A percentile compares a stretch with the other conserved stretches of the same genome.
Conservation (phyloP, 176 grass and related monocot genomes). For the Ensete ventricosum region DNA sequence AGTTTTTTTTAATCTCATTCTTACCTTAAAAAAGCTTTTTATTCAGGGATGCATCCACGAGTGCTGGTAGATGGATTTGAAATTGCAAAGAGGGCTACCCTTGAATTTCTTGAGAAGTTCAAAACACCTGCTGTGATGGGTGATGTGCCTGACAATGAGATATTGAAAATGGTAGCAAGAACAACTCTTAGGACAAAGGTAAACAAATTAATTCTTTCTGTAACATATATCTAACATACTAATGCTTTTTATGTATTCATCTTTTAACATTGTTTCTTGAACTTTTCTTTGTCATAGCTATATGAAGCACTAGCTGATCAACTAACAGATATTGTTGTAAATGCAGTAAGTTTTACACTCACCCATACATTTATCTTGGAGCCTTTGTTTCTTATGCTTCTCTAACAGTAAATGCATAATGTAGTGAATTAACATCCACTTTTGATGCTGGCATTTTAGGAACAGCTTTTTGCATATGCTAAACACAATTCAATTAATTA, state of each 20-base stretch:
- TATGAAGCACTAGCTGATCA: conserved; percentile 40
- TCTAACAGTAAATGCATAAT: no score
- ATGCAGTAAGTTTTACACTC: no score
- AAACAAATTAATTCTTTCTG: conserved; percentile 4
- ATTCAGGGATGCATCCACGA: conserved; percentile 72
- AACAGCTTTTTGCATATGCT: no score
- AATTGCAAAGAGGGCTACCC: conserved; percentile 77
- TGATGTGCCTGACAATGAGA: conserved; percentile 74
- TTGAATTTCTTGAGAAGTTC: conserved; percentile 96
- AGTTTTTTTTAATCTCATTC: no score
- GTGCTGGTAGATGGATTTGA: conserved; percentile 97
- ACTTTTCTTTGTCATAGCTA: conserved; percentile 39
- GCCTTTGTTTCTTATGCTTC: no score
- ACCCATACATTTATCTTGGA: no score
- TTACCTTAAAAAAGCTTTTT: not conserved
- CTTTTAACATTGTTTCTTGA: conserved; percentile 19
- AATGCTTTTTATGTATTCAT: not conserved
- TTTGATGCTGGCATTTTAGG: no score
- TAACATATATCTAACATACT: not conserved
- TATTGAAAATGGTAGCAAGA: conserved; percentile 87
- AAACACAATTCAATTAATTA: no score
- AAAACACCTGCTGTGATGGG: conserved; percentile 72
- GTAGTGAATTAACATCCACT: no score
- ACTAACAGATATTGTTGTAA: conserved; percentile 54
- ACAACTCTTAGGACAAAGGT: conserved; percentile 98